Base-by-base conservation (phyloP, 2,329 filamentous ascomycete species). In the Penicillium italicum region DNA sequence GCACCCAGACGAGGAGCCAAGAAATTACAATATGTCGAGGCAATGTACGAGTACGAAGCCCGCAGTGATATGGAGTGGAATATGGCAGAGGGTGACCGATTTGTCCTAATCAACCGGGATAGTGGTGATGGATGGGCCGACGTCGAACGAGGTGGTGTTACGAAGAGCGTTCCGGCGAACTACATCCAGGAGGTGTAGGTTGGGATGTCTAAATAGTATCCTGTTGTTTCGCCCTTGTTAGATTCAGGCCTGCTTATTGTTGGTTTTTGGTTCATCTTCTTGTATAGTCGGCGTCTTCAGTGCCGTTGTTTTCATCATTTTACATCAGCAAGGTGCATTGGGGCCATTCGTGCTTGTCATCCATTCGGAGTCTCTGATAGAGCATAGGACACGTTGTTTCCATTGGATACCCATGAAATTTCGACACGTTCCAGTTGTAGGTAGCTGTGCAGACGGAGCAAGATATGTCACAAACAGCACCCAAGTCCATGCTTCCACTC, bases 111-210 rank as follows among this genome's bases (percentile, higher is more conserved):
- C 58, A 91, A 87, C 66, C 86, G 90, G 54, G 93, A 97, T 69
- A 83, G 86, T 0, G 94, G 94, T 1, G 94, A 97, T 76, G 94
- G 94, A 0, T 99, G 94, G 94, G 90, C 87, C 28, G 94, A 97
- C 77, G 94, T 99, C 18, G 94, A 97, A 77, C 91, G 90, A 74
- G 91, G 90, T 18, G 92, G 92, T 1, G 79, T 86, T 38, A 90
- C 87, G 46, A 92, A 86, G 69, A 96, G 91, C 72, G 94, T 99
- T 51, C 94, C 94, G 43, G 92, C 92, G 36, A 96, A 91, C 73
- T 99, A 97, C 77, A 84, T 97, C 57, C 88, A 91, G 74, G 83
- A 87, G 67, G 84, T 90, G 48, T 88, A 67, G 58, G 54, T 12
- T 44, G 31, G 40, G 30, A 57, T 44, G 30, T 30, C 16, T 38